Base-by-base conservation (phyloP, 148 eudicot species). In the Rhododendron mucronatum region DNA sequence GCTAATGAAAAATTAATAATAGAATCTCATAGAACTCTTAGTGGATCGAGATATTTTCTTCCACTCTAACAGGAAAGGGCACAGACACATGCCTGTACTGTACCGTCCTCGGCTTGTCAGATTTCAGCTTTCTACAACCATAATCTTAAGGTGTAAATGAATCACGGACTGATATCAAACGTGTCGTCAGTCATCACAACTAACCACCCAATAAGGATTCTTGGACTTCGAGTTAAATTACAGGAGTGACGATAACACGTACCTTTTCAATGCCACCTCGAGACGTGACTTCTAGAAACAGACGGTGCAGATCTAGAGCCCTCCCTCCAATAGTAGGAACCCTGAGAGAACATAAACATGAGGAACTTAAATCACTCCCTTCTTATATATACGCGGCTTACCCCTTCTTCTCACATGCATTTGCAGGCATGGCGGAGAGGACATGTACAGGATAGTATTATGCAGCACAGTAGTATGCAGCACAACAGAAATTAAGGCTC, bases 241-340 rank as follows among this genome's bases (percentile, higher is more conserved):
- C 44, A 26, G 37, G 39, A 78, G 21, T 28, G 20, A 20, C 16
- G 35, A 69, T n/a, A 59, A 84, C 74, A 81, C 87, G 57, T 69
- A 95, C 98, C 96, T 96, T 92, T 84, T 93, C 93, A 83, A 96
- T 91, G 71, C 98, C 98, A 87, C 98, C 98, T 88, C 98, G 96
- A 87, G 93, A 91, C 5, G 98, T 94, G 80, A 96, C 97, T 89
- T 94, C 96, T 50, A 96, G 83, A 88, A 94, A 94, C 5, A 96
- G 92, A 73, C 86, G 93, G 80, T 93, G 92, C 74, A 96, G 86
- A 91, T 96, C 98, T 57, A 96, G 85, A 78, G 86, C 63, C 44
- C 77, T 85, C 84, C 95, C 98, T 51, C 93, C 94, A 67, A 96
- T 45, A 80, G 88, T 90, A 83, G 98, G 98, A 69, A 92, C 76